Evolutionary conservation across 306 rosid genomes (phyloP).

Genomic region (Cicer judaicum): DNA sequence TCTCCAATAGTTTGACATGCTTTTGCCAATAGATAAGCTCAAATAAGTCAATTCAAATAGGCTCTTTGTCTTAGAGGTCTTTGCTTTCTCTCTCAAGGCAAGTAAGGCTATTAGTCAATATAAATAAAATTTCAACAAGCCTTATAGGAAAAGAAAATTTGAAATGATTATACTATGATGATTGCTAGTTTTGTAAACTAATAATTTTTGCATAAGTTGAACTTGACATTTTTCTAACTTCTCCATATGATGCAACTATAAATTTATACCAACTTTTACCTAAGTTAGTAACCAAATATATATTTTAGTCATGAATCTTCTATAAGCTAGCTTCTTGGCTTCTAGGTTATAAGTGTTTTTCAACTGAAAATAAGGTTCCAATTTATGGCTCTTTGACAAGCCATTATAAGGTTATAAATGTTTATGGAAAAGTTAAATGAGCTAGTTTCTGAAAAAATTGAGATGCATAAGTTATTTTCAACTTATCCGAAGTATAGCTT

Average conservation of each 20-base stretch:
- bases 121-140: not conserved
- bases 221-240: not conserved
- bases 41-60: too few relatives aligned
- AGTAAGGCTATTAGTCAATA: not conserved
- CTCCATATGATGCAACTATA: not conserved
- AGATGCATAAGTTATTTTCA: not conserved
- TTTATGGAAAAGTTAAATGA: not conserved
- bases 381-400: not conserved
- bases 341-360: not conserved
- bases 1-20: too few relatives aligned
- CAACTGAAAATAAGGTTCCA: slow-evolving; percentile 5
- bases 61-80: slow-evolving; percentile 4
- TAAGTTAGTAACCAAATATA: not conserved
- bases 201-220: not conserved
- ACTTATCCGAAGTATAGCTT: not conserved
- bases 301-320: not conserved
- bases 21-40: too few relatives aligned
- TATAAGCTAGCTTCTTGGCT: not conserved
- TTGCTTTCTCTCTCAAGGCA: not conserved
- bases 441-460: not conserved
- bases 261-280: not conserved
- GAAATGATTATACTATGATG: not conserved
- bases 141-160: not conserved
- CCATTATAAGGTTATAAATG: not conserved
- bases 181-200: not conserved